These are phyloP conservation scores for Heliamphora pulchella DNA, from an alignment of 179 eudicot genomes.

Conservation along the genomic window DNA sequence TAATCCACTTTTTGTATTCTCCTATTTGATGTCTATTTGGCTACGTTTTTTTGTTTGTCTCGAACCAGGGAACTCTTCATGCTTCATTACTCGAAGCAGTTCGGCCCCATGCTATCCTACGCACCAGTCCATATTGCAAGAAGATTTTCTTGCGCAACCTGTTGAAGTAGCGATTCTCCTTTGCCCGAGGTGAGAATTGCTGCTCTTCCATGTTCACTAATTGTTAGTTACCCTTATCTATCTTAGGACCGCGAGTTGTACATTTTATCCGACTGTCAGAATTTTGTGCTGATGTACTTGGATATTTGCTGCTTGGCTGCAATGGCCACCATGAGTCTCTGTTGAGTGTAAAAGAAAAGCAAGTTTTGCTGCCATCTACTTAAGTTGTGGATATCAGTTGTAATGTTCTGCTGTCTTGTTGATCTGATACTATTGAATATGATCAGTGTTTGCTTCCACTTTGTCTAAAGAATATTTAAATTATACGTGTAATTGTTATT, in stretches of 20 bases:
- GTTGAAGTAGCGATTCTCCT: constrained; percentile 38
- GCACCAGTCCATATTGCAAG: constrained; percentile 64
- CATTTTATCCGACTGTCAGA: background rate
- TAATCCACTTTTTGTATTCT: background rate
- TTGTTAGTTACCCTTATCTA: background rate
- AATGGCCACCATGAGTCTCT: no score
- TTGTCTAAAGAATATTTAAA: no score
- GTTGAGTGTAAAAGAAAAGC: background rate
- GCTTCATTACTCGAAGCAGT: constrained; percentile 40
- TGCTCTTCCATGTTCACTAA: constrained; percentile 14
- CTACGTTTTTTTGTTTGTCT: background rate
- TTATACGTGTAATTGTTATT: no score
- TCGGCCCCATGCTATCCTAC: constrained; percentile 42
- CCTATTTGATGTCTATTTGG: background rate
- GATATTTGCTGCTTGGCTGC: background rate
- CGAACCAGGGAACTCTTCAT: constrained; percentile 37
- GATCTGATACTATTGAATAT: background rate
- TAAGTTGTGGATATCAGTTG: constrained; percentile 10
- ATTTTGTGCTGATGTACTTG: background rate
- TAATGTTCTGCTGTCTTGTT: constrained; percentile 12
- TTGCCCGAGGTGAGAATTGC: background rate
- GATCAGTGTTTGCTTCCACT: background rate
- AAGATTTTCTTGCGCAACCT: constrained; percentile 53
- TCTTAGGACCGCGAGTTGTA: background rate
- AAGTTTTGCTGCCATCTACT: constrained; percentile 12